These are phyloP conservation scores for Phytophthora tubulina DNA, from an alignment of 352 stramenopile species.

Conservation along the genomic window DNA sequence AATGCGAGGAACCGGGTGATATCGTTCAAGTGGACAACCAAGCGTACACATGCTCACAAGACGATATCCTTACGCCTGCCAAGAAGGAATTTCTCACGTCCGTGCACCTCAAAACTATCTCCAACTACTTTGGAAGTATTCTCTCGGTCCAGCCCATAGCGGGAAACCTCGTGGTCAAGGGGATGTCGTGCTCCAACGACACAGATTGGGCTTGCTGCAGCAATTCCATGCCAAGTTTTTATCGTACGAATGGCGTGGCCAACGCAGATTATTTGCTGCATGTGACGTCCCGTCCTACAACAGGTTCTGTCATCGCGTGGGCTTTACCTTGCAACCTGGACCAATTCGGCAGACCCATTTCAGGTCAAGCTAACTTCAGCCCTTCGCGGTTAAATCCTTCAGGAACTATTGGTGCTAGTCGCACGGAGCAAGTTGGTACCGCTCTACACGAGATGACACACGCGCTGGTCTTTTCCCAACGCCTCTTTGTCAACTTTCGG, in stretches of 20 bases:
- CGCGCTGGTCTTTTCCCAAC: slow-evolving; percentile 78
- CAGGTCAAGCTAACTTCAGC: slow-evolving; percentile 86
- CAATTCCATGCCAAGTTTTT: slow-evolving; percentile 54
- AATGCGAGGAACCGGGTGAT: slow-evolving; percentile 63
- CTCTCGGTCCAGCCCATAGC: slow-evolving; percentile 75
- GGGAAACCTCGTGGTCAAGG: slow-evolving; percentile 71
- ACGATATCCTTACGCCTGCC: slow-evolving; percentile 68
- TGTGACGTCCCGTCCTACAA: slow-evolving; percentile 77
- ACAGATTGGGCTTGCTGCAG: slow-evolving; percentile 78
- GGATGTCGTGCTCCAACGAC: slow-evolving; percentile 52
- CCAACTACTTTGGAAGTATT: slow-evolving; percentile 64
- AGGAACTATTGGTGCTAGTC: slow-evolving; percentile 44
- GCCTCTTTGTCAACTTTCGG: slow-evolving; percentile 68
- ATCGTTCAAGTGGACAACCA: slow-evolving; percentile 57
- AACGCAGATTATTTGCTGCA: slow-evolving; percentile 85
- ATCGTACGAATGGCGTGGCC: slow-evolving; percentile 59
- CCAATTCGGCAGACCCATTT: slow-evolving; percentile 80
- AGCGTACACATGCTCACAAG: slow-evolving; percentile 58
- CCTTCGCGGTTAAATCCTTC: slow-evolving; percentile 64
- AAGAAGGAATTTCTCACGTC: slow-evolving; percentile 79
- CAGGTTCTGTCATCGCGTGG: slow-evolving; percentile 79
- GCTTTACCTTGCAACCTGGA: slow-evolving; percentile 85
- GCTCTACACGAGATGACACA: slow-evolving; percentile 88
- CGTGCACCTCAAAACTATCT: slow-evolving; percentile 72
- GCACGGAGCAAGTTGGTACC: slow-evolving; percentile 74